Base-by-base conservation (phyloP, 495 filamentous ascomycete genomes). In the Lasiosphaeris hirsuta region DNA sequence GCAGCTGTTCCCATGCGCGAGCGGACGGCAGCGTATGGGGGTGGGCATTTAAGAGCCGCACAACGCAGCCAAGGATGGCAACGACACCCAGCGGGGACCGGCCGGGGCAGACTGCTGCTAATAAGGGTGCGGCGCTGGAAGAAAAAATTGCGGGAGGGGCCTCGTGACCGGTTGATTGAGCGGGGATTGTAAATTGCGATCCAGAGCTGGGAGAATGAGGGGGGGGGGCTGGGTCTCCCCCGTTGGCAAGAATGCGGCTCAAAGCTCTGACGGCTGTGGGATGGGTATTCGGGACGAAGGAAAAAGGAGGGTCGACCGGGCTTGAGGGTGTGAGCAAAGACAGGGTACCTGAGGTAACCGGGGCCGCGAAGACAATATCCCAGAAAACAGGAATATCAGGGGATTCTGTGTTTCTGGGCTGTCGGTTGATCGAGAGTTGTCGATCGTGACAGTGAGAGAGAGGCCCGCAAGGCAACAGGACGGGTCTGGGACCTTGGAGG, bases 101-200 rank as follows among this genome's bases (percentile, higher is more conserved):
- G 34, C 58, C 44, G 54, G 39, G 35, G 51, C 44, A 54, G 56
- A 15, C 51, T 51, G 53, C 43, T 48, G 68, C 57, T 57, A 54
- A 62, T 56, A 66, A 52, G 51, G 42, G 56, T 14, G 59, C 47
- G 44, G 36, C 42, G 34, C n/a, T 63, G 57, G 60, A 54, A 58
- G 64, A 63, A 65, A 69, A 59, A 59, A 56, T 57, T 54, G 34
- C 60, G 65, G 63, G 58, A 62, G 43, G 58, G 46, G 42, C 43
- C 67, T 63, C 65, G 67, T 68, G 67, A 68, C 67, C 44, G 61
- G 56, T 62, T 65, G 68, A 69, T 63, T 58, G 66, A 57, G 63
- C 62, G 59, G 60, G 63, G 57, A 47, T 54, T 47, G 61, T 69
- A 64, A 59, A 66, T 66, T 66, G 63, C 68, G 44, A 57, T 46